These are phyloP conservation scores for Blepharisma undulans DNA, from an alignment of 169 alveolate genomes.

Conservation along the genomic window DNA sequence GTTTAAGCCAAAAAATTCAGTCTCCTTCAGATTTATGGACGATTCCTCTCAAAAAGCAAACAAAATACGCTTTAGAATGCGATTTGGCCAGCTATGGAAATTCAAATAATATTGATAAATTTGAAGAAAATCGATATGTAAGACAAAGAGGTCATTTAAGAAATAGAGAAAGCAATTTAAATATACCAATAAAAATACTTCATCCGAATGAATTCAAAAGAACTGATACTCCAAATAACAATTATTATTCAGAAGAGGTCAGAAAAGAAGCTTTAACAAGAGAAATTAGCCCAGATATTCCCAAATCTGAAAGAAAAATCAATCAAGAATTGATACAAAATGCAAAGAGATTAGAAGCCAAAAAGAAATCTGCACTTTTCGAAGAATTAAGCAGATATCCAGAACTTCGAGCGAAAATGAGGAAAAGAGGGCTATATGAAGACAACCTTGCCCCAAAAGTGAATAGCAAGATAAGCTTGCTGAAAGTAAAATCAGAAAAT, in stretches of 20 bases:
- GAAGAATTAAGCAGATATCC: constrained; percentile 20
- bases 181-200: neutral
- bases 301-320: neutral
- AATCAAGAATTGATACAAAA: neutral
- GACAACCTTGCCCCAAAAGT: neutral
- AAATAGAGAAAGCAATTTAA: neutral
- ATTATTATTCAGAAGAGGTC: neutral
- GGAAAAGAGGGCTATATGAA: neutral
- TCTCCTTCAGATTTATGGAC: neutral
- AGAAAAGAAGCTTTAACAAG: neutral
- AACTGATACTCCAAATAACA: neutral
- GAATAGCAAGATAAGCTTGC: neutral
- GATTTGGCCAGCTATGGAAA: neutral
- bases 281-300: neutral
- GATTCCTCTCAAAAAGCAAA: constrained; percentile 10
- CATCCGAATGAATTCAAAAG: neutral
- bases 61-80: neutral
- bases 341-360: neutral
- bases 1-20: neutral
- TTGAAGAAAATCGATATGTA: neutral
- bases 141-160: neutral
- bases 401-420: neutral
- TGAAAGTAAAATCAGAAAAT: neutral
- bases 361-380: neutral
- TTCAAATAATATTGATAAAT: neutral